phyloP scores from a whole-genome alignment of 192 early-diverging fungal genomes.

The Piromyces finnis region DNA sequence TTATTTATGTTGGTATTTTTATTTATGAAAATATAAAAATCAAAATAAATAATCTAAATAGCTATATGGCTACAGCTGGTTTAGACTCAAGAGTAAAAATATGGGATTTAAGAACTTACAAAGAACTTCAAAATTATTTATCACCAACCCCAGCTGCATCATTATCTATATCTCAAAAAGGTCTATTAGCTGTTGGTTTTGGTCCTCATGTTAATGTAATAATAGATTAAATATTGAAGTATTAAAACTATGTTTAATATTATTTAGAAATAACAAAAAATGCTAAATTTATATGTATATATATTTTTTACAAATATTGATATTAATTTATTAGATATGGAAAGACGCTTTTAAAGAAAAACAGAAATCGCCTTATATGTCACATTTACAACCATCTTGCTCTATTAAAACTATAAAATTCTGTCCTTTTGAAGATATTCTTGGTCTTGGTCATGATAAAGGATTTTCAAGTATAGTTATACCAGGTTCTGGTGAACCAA shows the following conservation, averaged over 20 bases:
- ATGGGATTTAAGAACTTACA: slow-evolving; percentile 83
- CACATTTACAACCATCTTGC: slow-evolving; percentile 38
- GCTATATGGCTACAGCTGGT: slow-evolving; percentile 83
- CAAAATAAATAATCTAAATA: background rate
- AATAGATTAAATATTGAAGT: no score
- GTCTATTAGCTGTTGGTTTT: slow-evolving; percentile 64
- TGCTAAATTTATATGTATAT: no score
- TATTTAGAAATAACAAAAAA: no score
- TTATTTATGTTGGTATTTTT: background rate
- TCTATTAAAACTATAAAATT: slow-evolving; percentile 41
- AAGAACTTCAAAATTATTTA: slow-evolving; percentile 58
- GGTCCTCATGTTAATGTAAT: slow-evolving; percentile 52
- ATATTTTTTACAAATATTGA: no score
- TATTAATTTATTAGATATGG: slow-evolving; percentile 56
- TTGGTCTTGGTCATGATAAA: slow-evolving; percentile 59
- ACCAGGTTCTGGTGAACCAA: slow-evolving; percentile 91
- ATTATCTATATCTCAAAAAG: slow-evolving; percentile 66
- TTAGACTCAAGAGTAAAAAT: slow-evolving; percentile 76
- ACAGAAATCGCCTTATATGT: slow-evolving; percentile 75
- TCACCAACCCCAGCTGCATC: slow-evolving; percentile 59
- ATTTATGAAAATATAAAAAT: background rate
- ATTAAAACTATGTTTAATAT: no score
- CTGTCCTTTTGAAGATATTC: slow-evolving; percentile 92
- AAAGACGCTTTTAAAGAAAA: slow-evolving; percentile 62
- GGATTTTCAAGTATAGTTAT: slow-evolving; percentile 70